Conservation (phyloP, 1,139 yeast species). For the Candida freyschussii region DNA sequence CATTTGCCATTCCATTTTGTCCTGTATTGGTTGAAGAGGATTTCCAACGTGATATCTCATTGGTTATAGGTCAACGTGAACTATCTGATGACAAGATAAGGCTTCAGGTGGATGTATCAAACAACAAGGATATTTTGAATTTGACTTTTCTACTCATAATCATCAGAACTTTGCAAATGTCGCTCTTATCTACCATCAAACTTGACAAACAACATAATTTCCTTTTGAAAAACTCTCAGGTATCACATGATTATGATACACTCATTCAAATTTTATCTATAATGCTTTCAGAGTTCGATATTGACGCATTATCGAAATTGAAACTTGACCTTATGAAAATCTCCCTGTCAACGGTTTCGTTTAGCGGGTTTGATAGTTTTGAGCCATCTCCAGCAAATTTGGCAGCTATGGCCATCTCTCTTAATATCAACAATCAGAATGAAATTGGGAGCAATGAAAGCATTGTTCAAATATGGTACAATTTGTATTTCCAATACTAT, state of each 20-base stretch:
- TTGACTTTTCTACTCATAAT: conserved; percentile 14
- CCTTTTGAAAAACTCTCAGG: conserved; percentile 11
- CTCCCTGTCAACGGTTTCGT: conserved; percentile 10
- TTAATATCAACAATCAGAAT: conserved; percentile 14
- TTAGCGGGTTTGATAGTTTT: conserved; percentile 10
- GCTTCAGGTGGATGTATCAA: conserved; percentile 9
- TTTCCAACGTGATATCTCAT: conserved; percentile 6
- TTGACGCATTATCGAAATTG: conserved; percentile 11
- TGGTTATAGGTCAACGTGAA: conserved; percentile 16
- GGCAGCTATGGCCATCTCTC: conserved; percentile 12
- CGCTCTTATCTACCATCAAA: conserved; percentile 13
- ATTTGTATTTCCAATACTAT: conserved; percentile 16
- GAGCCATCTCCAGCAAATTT: conserved; percentile 10
- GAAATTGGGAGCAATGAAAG: conserved; percentile 10
- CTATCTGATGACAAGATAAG: conserved; percentile 11
- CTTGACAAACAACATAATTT: conserved; percentile 11
- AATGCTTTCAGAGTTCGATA: conserved; percentile 7
- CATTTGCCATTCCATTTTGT: conserved; percentile 11
- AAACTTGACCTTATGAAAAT: conserved; percentile 12
- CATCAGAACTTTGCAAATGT: conserved; percentile 18
- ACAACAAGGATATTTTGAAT: conserved; percentile 12
- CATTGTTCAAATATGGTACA: conserved; percentile 15
- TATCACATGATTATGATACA: conserved; percentile 17
- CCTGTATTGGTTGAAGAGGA: conserved; percentile 16
- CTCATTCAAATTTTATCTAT: conserved; percentile 14